Evolutionary conservation across 345 rosid species (phyloP).

Genomic region (Microthlaspi erraticum): DNA sequence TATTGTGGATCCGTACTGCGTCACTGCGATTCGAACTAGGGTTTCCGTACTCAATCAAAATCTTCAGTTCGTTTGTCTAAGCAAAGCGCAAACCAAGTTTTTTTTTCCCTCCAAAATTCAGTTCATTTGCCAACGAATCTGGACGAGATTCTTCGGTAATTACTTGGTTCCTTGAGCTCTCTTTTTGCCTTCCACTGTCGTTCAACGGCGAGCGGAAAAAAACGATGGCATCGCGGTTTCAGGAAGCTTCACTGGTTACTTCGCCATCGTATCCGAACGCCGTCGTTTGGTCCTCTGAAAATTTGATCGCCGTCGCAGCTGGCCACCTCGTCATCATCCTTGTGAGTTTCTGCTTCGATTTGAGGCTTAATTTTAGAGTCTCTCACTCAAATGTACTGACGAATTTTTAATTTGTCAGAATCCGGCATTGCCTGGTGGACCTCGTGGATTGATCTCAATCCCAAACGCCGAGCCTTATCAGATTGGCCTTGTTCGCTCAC

Average conservation of each 20-base stretch:
- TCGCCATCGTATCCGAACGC: constrained; percentile 80
- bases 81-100: constrained; percentile 9
- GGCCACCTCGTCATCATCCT: constrained; percentile 85
- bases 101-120: constrained; percentile 57
- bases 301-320: constrained; percentile 84
- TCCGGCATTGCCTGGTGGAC: constrained; percentile 83
- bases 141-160: constrained; percentile 1
- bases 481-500: constrained; percentile 61
- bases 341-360: constrained; percentile 46
- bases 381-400: background rate
- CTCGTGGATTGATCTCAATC: constrained; percentile 76
- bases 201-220: background rate
- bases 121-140: constrained; percentile 22
- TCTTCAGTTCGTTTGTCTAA: constrained; percentile 7
- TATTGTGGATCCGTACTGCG: constrained; percentile 24
- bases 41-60: constrained; percentile 44
- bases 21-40: constrained; percentile 67
- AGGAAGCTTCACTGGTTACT: constrained; percentile 74
- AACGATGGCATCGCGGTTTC: constrained; percentile 80
- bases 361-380: constrained; percentile 11
- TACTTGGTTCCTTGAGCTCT: background rate
- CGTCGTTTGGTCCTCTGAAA: constrained; percentile 94
- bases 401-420: constrained; percentile 50
- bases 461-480: constrained; percentile 61
- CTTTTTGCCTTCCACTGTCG: background rate